These are phyloP conservation scores for Pythium myriotylum DNA, from an alignment of 352 stramenopile species.

Conservation along the genomic window DNA sequence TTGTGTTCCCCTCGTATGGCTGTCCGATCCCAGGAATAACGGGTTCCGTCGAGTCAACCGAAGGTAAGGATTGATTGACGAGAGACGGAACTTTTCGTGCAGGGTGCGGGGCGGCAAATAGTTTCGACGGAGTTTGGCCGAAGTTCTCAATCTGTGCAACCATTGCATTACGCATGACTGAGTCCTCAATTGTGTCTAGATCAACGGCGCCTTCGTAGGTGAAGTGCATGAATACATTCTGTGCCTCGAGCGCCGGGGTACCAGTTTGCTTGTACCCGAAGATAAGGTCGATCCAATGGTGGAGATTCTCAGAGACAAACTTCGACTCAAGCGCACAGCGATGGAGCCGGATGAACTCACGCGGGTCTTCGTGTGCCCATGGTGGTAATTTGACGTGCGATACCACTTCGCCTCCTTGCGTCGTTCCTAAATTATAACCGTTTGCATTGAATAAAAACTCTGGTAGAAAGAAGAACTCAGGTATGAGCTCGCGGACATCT, in stretches of 20 bases:
- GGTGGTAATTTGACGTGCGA: constrained; percentile 92
- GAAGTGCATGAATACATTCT: constrained; percentile 93
- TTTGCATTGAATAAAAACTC: constrained; percentile 85
- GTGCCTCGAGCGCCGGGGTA: constrained; percentile 84
- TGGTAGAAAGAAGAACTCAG: constrained; percentile 79
- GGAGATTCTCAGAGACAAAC: constrained; percentile 95
- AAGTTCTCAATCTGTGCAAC: constrained; percentile 92
- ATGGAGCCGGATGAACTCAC: constrained; percentile 95
- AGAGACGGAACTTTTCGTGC: constrained; percentile 56
- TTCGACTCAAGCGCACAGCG: constrained; percentile 96
- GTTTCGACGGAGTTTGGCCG: constrained; percentile 82
- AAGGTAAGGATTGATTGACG: background rate
- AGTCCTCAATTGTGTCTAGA: constrained; percentile 83
- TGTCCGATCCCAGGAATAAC: constrained; percentile 25
- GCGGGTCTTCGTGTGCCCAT: constrained; percentile 93
- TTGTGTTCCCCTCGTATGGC: constrained; percentile 57
- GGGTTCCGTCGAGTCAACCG: too few relatives aligned
- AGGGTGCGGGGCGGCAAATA: constrained; percentile 74
- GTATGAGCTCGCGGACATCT: constrained; percentile 82
- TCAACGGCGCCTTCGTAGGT: constrained; percentile 84
- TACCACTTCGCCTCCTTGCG: constrained; percentile 86
- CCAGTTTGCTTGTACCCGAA: constrained; percentile 97
- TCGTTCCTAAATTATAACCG: constrained; percentile 65
- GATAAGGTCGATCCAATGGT: constrained; percentile 98
- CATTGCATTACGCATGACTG: constrained; percentile 91